phyloP scores from a whole-genome alignment of 2,329 filamentous ascomycete species.

The Graphilbum sp. region DNA sequence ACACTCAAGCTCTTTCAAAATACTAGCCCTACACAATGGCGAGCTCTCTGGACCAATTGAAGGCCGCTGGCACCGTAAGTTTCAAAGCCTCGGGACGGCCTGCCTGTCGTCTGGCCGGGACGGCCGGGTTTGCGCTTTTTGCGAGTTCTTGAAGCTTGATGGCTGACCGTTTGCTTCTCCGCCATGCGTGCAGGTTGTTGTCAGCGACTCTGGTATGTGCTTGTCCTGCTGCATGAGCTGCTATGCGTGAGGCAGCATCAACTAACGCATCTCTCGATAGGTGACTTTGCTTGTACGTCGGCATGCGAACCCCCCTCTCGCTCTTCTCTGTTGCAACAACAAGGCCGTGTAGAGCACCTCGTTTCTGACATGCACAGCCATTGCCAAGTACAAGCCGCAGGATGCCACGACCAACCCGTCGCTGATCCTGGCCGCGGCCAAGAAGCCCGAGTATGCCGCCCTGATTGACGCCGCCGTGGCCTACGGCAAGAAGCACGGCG shows the following conservation, averaged over 20 bases:
- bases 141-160: neutral
- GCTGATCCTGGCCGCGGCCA: slow-evolving; percentile 92
- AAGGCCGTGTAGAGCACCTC: too few relatives aligned
- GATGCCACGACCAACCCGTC: slow-evolving; percentile 99
- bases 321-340: too few relatives aligned
- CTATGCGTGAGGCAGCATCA: slow-evolving; percentile 8
- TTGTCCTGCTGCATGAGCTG: slow-evolving; percentile 7
- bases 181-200: slow-evolving; percentile 53
- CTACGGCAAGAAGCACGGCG: slow-evolving; percentile 66
- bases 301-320: too few relatives aligned
- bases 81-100: neutral
- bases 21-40: slow-evolving; percentile 41
- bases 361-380: slow-evolving; percentile 37
- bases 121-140: neutral
- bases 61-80: slow-evolving; percentile 90
- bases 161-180: slow-evolving; percentile 11
- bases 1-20: neutral
- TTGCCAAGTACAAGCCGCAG: slow-evolving; percentile 99
- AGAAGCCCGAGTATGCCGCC: slow-evolving; percentile 91
- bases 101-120: neutral
- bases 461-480: slow-evolving; percentile 74
- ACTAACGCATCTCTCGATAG: slow-evolving; percentile 22
- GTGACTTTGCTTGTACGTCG: slow-evolving; percentile 54
- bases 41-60: slow-evolving; percentile 89
- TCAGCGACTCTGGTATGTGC: slow-evolving; percentile 82